A percentile compares a stretch with the other conserved stretches of the same genome.
Conservation (phyloP, 2,329 filamentous ascomycete species). For the Aspergillus candidus region DNA sequence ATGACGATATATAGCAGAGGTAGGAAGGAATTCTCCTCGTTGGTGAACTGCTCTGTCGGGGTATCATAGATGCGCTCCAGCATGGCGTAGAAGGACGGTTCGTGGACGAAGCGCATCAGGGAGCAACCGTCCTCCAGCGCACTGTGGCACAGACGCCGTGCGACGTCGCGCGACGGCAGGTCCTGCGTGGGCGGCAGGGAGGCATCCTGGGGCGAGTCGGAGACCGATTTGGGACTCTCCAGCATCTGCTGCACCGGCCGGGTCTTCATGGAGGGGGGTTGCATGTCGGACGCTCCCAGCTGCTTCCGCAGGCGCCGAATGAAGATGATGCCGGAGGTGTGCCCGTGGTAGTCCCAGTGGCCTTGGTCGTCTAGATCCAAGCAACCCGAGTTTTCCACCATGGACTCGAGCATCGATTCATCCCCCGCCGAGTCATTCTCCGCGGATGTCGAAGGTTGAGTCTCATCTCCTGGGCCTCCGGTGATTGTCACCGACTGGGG, state of each 20-base stretch:
- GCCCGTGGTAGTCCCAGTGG: constrained; percentile 91
- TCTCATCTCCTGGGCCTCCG: constrained; percentile 7
- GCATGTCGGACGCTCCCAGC: constrained; percentile 62
- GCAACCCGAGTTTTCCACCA: constrained; percentile 89
- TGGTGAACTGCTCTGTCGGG: constrained; percentile 55
- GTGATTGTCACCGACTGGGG: constrained; percentile 18
- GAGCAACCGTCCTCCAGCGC: constrained; percentile 58
- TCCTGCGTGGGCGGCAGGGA: constrained; percentile 53
- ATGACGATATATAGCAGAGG: constrained; percentile 65
- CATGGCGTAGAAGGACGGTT: constrained; percentile 71
- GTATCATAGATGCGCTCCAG: constrained; percentile 73
- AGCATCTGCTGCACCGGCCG: constrained; percentile 52
- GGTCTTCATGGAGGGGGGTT: constrained; percentile 47
- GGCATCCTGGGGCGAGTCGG: constrained; percentile 58
- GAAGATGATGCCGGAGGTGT: constrained; percentile 87
- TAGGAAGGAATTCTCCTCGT: constrained; percentile 63
- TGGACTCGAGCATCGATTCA: constrained; percentile 76
- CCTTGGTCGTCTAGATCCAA: constrained; percentile 87
- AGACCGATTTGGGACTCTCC: constrained; percentile 62
- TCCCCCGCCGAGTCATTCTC: constrained; percentile 44
- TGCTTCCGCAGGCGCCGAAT: constrained; percentile 81
- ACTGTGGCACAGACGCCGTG: constrained; percentile 52
- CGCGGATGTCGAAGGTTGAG: constrained; percentile 4
- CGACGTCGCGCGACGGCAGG: constrained; percentile 59
- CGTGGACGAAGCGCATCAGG: constrained; percentile 67